Evolutionary conservation across 257 asterid genomes (phyloP), one percentile per base, ranked within the genome.

Genomic region (Cruciata laevipes): DNA sequence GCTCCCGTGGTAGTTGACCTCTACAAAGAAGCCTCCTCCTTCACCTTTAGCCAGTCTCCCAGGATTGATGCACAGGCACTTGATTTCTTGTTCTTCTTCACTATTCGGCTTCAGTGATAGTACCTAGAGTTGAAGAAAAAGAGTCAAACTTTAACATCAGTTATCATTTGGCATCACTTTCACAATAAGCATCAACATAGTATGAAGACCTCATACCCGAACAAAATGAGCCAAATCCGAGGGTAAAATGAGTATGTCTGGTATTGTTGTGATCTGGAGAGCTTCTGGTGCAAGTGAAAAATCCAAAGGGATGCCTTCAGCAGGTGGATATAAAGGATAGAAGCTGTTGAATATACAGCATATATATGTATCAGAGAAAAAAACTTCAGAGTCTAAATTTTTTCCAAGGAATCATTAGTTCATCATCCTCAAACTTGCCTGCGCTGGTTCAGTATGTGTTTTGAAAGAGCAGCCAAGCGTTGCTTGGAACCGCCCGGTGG

Each of bases 11-110:
- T 86, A 88, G 80, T 87, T 85, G 61, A 94, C 83, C 84, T 88
- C 97, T 33, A 82, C 95, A 51, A 94, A 93, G 82, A 82, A 94
- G 66, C 97, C 99, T n/a, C 96, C 97, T 56, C 99, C 97, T 81
- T 87, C 97, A 6, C 99, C 99, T 78, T 95, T 80, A 56, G 97
- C 90, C 42, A 94, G 86, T 79, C 95, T 81, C 53, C 96, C 95
- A n/a, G 99, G 97, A 78, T 90, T 94, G 16, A 88, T 80, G 68
- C 96, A 88, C 52, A 94, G 87, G 82, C 93, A 94, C 78, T 88
- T 84, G 21, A 61, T 66, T 72, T 77, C 72, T 71, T 81, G 83
- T 69, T 83, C 96, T 65, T 69, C 91, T 33, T 80, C 90, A 32
- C 79, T 83, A 82, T 42, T 81, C 68, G 76, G 86, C 71, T 80